Base-by-base conservation (phyloP, 805 yeast genomes). In the Lipomyces kockii region DNA sequence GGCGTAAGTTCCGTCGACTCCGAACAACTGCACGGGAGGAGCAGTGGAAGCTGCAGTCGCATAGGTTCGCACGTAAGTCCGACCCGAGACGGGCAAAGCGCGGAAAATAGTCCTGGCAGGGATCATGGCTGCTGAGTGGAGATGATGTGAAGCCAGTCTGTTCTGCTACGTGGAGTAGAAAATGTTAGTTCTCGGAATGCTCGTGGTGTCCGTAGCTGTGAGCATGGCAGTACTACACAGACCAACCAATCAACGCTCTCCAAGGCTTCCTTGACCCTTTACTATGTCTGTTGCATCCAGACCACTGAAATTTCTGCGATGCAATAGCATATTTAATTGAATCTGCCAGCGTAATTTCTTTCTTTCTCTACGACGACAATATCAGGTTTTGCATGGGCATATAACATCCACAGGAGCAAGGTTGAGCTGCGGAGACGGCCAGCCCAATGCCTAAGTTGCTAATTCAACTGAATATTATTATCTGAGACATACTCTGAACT, bases 1-100 rank as follows among this genome's bases (percentile, higher is more conserved):
- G 74, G 98, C 99, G 81, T 94, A 94, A 72, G 98, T 92, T 78
- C 98, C 99, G 74, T 93, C 98, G 74, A 94, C 83, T 72, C 98
- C 98, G 77, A 86, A 94, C 79, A 94, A 85, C 85, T 92, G 97
- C 72, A 94, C 90, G 65, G 98, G 98, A 63, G 96, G 92, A 22
- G 66, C 67, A 37, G 70, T 56, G 67, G 85, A 68, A 76, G 88
- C 80, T 74, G 91, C 89, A 67, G 93, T 81, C 27, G 66, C 67
- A 62, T 64, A 66, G n/a, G 66, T 46, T 54, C 68, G 70, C 43
- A 62, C 60, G 35, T 58, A 20, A 17, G 59, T 62, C 25, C 69
- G 67, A 61, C 68, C 61, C 29, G 67, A 37, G 52, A 49, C 54
- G 51, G 68, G 68, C 32, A 60, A 32, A 22, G 70, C 56, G 39